These are phyloP conservation scores for Biscutella laevigata DNA, from an alignment of 441 rosid genomes.

Conservation along the genomic window DNA sequence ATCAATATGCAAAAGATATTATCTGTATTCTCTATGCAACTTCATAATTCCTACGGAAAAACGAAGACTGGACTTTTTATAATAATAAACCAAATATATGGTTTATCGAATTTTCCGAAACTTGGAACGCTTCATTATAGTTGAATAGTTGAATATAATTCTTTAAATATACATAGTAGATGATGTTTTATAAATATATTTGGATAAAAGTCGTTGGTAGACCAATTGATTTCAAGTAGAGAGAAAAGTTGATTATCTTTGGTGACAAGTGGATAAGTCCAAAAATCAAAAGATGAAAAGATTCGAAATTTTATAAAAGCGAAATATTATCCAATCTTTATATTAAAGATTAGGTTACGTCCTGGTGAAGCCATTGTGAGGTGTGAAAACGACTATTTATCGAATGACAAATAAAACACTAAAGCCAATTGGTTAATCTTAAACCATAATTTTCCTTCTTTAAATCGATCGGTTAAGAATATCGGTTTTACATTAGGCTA, in stretches of 20 bases:
- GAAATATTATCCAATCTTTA: not conserved
- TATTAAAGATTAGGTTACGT: not conserved
- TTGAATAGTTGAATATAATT: conserved; percentile 5
- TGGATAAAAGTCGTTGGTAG: conserved; percentile 16
- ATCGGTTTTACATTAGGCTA: conserved; percentile 17
- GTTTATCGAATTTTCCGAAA: not conserved
- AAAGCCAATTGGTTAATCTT: not conserved
- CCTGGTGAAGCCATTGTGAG: conserved; percentile 1
- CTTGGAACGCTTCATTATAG: not conserved
- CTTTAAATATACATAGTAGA: too few relatives aligned
- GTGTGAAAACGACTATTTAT: not conserved
- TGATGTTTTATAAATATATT: too few relatives aligned
- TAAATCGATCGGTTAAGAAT: conserved; percentile 9
- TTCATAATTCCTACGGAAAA: too few relatives aligned
- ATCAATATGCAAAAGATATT: too few relatives aligned
- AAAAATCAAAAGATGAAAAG: conserved; percentile 6
- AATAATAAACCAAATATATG: too few relatives aligned
- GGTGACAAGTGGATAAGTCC: conserved; percentile 1
- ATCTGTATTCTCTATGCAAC: too few relatives aligned
- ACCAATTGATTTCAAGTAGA: too few relatives aligned
- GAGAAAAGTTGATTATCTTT: too few relatives aligned
- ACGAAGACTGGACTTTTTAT: too few relatives aligned
- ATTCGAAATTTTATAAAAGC: not conserved
- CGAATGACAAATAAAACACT: not conserved
- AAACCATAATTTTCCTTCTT: not conserved